Percentiles rank a stretch among this genome's conserved stretches.
phyloP scores from a whole-genome alignment of 2,329 filamentous ascomycete genomes.

The Teratosphaeria destructans region DNA sequence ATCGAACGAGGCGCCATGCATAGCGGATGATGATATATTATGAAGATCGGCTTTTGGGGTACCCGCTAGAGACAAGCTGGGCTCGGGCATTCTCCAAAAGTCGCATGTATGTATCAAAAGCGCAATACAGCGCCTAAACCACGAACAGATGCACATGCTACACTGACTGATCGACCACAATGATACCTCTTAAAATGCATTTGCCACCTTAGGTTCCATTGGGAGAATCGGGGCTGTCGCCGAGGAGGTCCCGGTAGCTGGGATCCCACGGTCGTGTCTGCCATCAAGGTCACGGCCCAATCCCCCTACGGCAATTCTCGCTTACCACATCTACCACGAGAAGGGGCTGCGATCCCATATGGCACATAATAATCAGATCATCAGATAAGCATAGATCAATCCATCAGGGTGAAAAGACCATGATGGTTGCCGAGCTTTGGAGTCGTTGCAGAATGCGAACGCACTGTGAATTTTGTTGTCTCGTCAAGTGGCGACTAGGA shows the following conservation, averaged over 20 bases:
- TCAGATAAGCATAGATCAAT: background rate
- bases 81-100: background rate
- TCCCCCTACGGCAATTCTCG: background rate
- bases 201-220: background rate
- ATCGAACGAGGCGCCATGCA: background rate
- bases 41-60: background rate
- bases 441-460: background rate
- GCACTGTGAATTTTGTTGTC: background rate
- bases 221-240: background rate
- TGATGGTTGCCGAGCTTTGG: background rate
- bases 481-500: background rate
- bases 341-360: background rate
- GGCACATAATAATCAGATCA: background rate
- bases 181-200: background rate
- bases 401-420: background rate
- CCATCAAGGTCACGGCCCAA: background rate
- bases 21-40: background rate
- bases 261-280: background rate
- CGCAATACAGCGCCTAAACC: background rate
- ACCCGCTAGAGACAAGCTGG: background rate
- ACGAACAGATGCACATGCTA: background rate
- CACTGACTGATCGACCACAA: background rate
- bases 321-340: background rate
- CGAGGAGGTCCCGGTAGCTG: background rate
- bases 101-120: background rate